Conservation (phyloP, 768 basidiomycete species). For the Tephrocybe sp. region DNA sequence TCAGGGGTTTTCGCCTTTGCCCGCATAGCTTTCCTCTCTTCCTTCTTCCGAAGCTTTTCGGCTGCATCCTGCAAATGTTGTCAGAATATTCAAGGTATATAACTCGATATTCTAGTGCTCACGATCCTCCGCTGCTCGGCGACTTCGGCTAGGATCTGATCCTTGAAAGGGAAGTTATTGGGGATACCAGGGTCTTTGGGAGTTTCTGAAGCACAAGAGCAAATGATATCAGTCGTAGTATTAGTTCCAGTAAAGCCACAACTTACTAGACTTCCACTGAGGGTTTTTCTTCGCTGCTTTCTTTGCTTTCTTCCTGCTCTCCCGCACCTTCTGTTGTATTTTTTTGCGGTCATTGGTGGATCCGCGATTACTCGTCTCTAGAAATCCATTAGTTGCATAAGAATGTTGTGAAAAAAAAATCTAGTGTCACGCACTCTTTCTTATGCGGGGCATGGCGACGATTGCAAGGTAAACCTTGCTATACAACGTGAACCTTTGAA, state of each 20-base stretch:
- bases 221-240: neutral
- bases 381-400: constrained; percentile 7
- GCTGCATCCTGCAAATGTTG: constrained; percentile 59
- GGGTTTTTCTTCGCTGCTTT: constrained; percentile 77
- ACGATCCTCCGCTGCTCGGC: constrained; percentile 79
- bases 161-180: constrained; percentile 92
- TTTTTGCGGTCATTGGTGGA: constrained; percentile 73
- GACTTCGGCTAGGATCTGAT: constrained; percentile 89
- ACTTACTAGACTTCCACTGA: constrained; percentile 88
- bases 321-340: constrained; percentile 73
- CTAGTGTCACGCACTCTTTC: constrained; percentile 12
- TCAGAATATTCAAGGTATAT: constrained; percentile 1
- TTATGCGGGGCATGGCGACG: constrained; percentile 15
- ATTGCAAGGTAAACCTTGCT: neutral
- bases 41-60: constrained; percentile 68
- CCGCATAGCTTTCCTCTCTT: constrained; percentile 53
- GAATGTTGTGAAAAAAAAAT: neutral
- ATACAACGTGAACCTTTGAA: neutral
- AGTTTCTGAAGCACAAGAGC: constrained; percentile 49
- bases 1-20: constrained; percentile 16
- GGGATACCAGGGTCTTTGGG: constrained; percentile 93
- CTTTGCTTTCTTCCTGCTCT: constrained; percentile 73
- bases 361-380: constrained; percentile 84
- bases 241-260: neutral
- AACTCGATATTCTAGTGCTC: constrained; percentile 17